A percentile compares a stretch with the other conserved stretches of the same genome.
phyloP scores from a whole-genome alignment of 495 filamentous ascomycete genomes.

The Tuber umbilicatum region DNA sequence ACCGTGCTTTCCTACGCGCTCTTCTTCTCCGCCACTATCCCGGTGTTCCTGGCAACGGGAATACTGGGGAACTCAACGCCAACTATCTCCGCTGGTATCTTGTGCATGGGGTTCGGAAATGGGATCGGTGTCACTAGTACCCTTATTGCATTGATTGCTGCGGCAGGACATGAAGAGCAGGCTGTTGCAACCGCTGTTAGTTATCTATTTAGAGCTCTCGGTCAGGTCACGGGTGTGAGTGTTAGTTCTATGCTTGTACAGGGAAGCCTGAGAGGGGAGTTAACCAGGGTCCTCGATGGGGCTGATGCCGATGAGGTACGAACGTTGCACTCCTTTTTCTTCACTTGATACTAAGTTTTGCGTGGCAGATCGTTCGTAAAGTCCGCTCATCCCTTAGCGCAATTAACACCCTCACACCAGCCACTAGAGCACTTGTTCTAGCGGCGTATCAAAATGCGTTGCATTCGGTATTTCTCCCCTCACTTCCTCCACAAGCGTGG shows the following conservation, averaged over 20 bases:
- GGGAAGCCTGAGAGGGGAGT: constrained; percentile 55
- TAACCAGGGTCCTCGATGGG: constrained; percentile 53
- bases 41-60: constrained; percentile 59
- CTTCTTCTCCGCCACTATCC: constrained; percentile 50
- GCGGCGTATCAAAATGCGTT: constrained; percentile 53
- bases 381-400: constrained; percentile 70
- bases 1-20: constrained; percentile 55
- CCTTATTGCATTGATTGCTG: constrained; percentile 59
- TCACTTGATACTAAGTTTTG: not conserved
- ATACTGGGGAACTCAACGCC: constrained; percentile 37
- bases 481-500: not conserved
- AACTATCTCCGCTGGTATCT: constrained; percentile 55
- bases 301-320: constrained; percentile 51
- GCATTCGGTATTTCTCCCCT: constrained; percentile 19
- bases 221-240: constrained; percentile 68
- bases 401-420: constrained; percentile 61
- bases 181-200: constrained; percentile 77
- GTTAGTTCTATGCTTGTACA: constrained; percentile 67
- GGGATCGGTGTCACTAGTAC: constrained; percentile 67
- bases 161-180: constrained; percentile 60
- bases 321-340: not conserved
- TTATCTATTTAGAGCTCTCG: constrained; percentile 79
- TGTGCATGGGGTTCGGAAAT: constrained; percentile 53
- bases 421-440: constrained; percentile 56
- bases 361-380: constrained; percentile 57